A percentile compares a stretch with the other conserved stretches of the same genome.
These are phyloP conservation scores for Ascoidea rubescens DNA, from an alignment of 805 yeast genomes.

Conservation along the genomic window DNA sequence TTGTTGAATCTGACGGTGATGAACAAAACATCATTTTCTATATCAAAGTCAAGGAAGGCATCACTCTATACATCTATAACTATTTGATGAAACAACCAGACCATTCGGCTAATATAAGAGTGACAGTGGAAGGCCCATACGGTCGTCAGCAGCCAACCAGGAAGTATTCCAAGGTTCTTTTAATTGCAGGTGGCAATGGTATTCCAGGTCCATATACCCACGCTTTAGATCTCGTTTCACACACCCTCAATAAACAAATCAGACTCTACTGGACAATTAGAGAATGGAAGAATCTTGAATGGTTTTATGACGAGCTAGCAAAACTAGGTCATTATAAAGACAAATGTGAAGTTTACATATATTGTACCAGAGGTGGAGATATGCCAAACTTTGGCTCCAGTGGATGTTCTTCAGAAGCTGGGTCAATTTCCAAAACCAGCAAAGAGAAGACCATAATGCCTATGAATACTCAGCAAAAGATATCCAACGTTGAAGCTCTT, in stretches of 20 bases:
- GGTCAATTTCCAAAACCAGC: background rate
- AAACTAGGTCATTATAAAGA: conserved; percentile 12
- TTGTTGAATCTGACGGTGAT: conserved; percentile 26
- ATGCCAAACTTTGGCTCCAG: background rate
- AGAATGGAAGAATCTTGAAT: conserved; percentile 13
- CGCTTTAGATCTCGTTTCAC: conserved; percentile 21
- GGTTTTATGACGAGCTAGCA: conserved; percentile 10
- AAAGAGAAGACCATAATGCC: too few relatives aligned
- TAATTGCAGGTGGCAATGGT: conserved; percentile 55
- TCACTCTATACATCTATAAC: conserved; percentile 19
- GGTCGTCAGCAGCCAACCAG: conserved; percentile 35
- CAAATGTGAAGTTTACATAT: background rate
- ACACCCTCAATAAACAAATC: conserved; percentile 6
- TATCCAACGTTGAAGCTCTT: background rate
- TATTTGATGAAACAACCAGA: conserved; percentile 11
- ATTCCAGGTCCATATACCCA: conserved; percentile 41
- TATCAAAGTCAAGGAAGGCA: conserved; percentile 39
- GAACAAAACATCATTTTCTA: conserved; percentile 29
- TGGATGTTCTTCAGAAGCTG: background rate
- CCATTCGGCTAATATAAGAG: conserved; percentile 25
- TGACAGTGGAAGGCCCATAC: conserved; percentile 49
- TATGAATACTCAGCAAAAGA: too few relatives aligned
- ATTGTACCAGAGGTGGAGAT: background rate
- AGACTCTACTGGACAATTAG: conserved; percentile 18
- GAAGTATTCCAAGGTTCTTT: conserved; percentile 30